Evolutionary conservation across 805 yeast species (phyloP), one percentile per base, ranked within the genome.

Genomic region (Blastobotrys muscicola): DNA sequence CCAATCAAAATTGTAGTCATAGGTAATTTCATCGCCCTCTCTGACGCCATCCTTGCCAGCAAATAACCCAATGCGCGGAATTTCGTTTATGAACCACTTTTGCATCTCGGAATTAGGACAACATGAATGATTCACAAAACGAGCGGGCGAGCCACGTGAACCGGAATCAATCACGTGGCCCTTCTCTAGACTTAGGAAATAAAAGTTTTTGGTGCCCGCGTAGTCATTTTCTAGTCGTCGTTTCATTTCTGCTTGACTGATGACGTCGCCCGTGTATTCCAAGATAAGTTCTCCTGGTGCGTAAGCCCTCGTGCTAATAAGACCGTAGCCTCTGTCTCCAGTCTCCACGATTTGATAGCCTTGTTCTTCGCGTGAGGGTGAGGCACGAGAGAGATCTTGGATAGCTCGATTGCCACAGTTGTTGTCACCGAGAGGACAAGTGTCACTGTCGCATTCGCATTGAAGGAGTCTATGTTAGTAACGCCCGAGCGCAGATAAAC

Each of bases 71-170:
- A 72, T 64, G 34, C 70, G 55, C 3, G 76, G 74, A 3, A 45
- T 38, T n/a, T 62, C 69, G 39, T 67, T 58, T 31, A 70, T 72
- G 12, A 58, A 60, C 75, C 76, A 72, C 47, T 70, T 69, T 54
- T 72, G 72, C 61, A 72, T 71, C 38, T 63, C 67, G 16, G 69
- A 61, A 44, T 72, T 72, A 39, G 77, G 76, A 41, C 55, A 53
- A 51, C 75, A 70, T 11, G 75, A 69, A 49, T 72, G 78, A 53
- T 72, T 72, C 26, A 69, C 74, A 54, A 70, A 72, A 33, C 76
- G 55, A 0, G 77, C 77, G 23, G 65, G 64, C 3, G 75, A 69
- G 0, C 78, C 77, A 39, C 65, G 58, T 11, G 51, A 60, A 9
- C 70, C 69, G 33, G 70, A 64, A 51, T 71, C 75, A 41, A 72